These are phyloP conservation scores for Penicillium dipodomyicola DNA, from an alignment of 495 filamentous ascomycete genomes.

Conservation along the genomic window DNA sequence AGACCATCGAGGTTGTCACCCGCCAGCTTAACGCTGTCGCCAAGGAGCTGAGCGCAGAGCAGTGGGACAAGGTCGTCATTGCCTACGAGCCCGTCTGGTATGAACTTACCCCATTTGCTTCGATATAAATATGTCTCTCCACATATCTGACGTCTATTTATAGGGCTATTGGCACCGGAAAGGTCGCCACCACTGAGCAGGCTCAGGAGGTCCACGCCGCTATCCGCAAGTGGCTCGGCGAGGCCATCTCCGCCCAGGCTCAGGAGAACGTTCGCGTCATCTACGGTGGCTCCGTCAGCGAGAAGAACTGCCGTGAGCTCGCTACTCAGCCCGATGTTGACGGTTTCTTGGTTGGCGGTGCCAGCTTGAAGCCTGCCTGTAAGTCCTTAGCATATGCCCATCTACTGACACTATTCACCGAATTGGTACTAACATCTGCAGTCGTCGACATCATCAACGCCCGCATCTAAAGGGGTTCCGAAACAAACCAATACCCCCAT, in stretches of 20 bases:
- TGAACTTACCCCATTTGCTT: slow-evolving; percentile 12
- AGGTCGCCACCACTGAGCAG: slow-evolving; percentile 90
- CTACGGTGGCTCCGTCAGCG: slow-evolving; percentile 93
- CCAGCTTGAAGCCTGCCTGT: slow-evolving; percentile 98
- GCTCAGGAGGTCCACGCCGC: slow-evolving; percentile 93
- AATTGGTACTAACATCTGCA: slow-evolving; percentile 25
- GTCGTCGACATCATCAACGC: slow-evolving; percentile 70
- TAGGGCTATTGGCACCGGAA: slow-evolving; percentile 93
- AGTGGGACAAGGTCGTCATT: slow-evolving; percentile 93
- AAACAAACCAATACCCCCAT: slow-evolving; percentile 23
- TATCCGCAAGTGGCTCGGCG: slow-evolving; percentile 83
- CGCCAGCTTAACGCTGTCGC: slow-evolving; percentile 67
- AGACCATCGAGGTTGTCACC: slow-evolving; percentile 90
- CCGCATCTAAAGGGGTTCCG: slow-evolving; percentile 41
- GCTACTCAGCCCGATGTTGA: slow-evolving; percentile 92
- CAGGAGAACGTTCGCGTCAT: slow-evolving; percentile 82
- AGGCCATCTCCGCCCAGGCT: slow-evolving; percentile 66
- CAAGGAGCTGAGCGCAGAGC: slow-evolving; percentile 59
- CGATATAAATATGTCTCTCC: not conserved
- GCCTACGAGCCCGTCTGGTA: slow-evolving; percentile 98
- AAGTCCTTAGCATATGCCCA: slow-evolving; percentile 39
- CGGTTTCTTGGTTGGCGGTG: slow-evolving; percentile 96
- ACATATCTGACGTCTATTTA: slow-evolving; percentile 10
- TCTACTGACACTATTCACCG: not conserved
- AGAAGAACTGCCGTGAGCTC: slow-evolving; percentile 96